Percentiles rank a stretch among this genome's conserved stretches.
Evolutionary conservation across 106 monocot species (phyloP).

Genomic region (Agapanthus africanus): DNA sequence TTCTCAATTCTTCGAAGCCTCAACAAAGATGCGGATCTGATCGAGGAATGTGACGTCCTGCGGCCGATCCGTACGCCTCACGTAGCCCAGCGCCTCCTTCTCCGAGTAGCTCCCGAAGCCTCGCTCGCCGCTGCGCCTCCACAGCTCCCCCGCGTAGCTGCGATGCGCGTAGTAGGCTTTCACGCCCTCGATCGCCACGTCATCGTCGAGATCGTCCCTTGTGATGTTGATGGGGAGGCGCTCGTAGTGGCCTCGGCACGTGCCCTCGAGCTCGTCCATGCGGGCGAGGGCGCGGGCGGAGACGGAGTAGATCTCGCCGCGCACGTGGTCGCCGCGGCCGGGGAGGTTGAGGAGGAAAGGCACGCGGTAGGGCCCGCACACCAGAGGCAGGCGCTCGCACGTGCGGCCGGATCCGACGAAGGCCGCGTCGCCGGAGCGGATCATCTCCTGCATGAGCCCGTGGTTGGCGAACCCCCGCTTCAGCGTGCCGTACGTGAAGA

Average conservation of each 20-base stretch:
- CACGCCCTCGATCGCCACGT: slow-evolving; percentile 12
- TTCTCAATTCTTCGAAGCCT: too few relatives aligned
- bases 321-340: slow-evolving; percentile 37
- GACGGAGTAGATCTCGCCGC: slow-evolving; percentile 68
- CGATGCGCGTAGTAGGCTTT: slow-evolving; percentile 72
- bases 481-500: slow-evolving; percentile 88
- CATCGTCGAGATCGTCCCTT: not conserved
- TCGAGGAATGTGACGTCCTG: slow-evolving; percentile 70
- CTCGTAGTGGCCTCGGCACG: slow-evolving; percentile 64
- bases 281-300: slow-evolving; percentile 26
- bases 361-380: slow-evolving; percentile 86
- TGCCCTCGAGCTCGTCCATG: slow-evolving; percentile 78
- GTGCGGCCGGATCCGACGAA: slow-evolving; percentile 49
- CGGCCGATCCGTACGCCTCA: slow-evolving; percentile 65
- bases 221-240: slow-evolving; percentile 28
- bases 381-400: slow-evolving; percentile 40
- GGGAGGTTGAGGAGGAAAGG: slow-evolving; percentile 87
- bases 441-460: slow-evolving; percentile 48
- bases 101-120: slow-evolving; percentile 46
- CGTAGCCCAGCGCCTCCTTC: slow-evolving; percentile 57
- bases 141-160: slow-evolving; percentile 57
- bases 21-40: slow-evolving; percentile 37
- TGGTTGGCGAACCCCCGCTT: slow-evolving; percentile 88
- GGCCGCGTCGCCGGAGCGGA: slow-evolving; percentile 45
- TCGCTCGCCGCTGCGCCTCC: slow-evolving; percentile 47